Conservation (phyloP, 2,329 filamentous ascomycete species). For the Trichoderma lentiforme region DNA sequence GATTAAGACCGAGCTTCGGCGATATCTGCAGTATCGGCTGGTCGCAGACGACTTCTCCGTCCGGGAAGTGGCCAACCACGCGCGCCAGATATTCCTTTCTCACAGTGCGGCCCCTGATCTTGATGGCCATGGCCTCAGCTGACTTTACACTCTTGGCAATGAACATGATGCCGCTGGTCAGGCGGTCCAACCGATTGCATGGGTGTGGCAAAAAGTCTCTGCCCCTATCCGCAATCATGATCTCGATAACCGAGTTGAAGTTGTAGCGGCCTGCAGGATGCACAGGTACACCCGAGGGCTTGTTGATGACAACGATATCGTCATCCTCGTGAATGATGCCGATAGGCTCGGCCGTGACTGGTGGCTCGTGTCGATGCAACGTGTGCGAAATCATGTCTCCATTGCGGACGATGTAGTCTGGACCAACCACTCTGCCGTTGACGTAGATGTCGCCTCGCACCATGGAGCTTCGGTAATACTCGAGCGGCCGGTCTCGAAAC, state of each 20-base stretch:
- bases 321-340: slow-evolving; percentile 86
- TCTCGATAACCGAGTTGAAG: slow-evolving; percentile 91
- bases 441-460: slow-evolving; percentile 73
- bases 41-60: slow-evolving; percentile 86
- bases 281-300: slow-evolving; percentile 90
- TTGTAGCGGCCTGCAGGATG: slow-evolving; percentile 94
- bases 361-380: slow-evolving; percentile 91
- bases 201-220: slow-evolving; percentile 57
- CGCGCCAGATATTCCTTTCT: slow-evolving; percentile 94
- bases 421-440: slow-evolving; percentile 68
- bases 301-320: slow-evolving; percentile 93
- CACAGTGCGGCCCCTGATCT: slow-evolving; percentile 77
- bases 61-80: slow-evolving; percentile 87
- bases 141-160: slow-evolving; percentile 81
- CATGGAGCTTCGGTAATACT: slow-evolving; percentile 88
- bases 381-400: slow-evolving; percentile 91
- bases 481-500: slow-evolving; percentile 80
- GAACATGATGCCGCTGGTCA: slow-evolving; percentile 98
- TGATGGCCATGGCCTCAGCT: slow-evolving; percentile 70
- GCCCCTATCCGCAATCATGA: slow-evolving; percentile 74
- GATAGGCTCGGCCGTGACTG: slow-evolving; percentile 77
- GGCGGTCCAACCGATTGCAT: slow-evolving; percentile 88
- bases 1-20: slow-evolving; percentile 89
- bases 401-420: slow-evolving; percentile 73
- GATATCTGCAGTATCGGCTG: slow-evolving; percentile 92